Base-by-base conservation (phyloP, 2,329 filamentous ascomycete genomes). In the Pseudocercospora crystallina region DNA sequence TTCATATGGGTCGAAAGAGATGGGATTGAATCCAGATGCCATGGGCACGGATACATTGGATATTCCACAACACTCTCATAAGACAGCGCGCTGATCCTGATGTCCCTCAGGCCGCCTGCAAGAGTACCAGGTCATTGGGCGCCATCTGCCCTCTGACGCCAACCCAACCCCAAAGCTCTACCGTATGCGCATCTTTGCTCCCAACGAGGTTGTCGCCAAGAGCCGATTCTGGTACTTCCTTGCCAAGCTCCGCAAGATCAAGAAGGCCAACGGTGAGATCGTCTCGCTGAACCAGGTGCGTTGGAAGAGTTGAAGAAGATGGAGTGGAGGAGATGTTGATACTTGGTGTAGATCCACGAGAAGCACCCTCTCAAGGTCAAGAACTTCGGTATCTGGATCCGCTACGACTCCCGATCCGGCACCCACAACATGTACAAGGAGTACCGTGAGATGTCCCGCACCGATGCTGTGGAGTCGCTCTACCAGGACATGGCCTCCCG, bases 361-460 rank as follows among this genome's bases (percentile, higher is more conserved):
- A 97, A 97, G 87, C 90, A 90, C 78, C 94, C 94, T 71, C 82
- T 91, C 73, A 96, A 96, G 84, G 91, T 99, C 85, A 99, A 99
- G 90, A 99, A 96, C 89, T 97, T 99, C 76, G 94, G 94, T 77
- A 86, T 99, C 85, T 99, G 95, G 95, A 87, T 99, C 81, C 91
- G 95, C 76, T 99, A 99, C 83, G 92, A 99, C 82, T 99, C 95
- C 60, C 92, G 94, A 79, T 97, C 94, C 70, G 94, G 94, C 71
- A 99, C 94, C 71, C 94, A 99, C 90, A 99, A 99, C 88, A 99
- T 99, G 94, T 99, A 99, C 90, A 97, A 97, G 87, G 94, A 99
- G 87, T 97, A 96, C 88, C 89, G 94, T 76, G 94, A 97, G 84
- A 89, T 97, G 84, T 92, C 89, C 75, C 85, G 94, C 78, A 89